Conservation (phyloP, 208 protist genomes). For the Wallacemonas collosoma region DNA sequence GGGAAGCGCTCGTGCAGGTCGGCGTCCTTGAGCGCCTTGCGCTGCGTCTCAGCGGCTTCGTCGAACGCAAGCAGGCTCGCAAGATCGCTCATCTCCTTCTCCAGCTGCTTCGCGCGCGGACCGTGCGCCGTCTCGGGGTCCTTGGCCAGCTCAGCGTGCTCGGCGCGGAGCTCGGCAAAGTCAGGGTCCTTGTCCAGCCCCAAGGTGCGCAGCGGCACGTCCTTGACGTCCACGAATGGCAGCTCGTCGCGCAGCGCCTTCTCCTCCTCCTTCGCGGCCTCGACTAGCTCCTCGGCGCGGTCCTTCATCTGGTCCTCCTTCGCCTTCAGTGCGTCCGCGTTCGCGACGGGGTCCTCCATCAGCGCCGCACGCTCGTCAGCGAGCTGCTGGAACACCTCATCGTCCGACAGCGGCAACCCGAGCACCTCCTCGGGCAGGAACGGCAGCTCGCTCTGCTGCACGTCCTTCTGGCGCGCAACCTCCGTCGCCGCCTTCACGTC, state of each 20-base stretch:
- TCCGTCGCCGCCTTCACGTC: too few relatives aligned
- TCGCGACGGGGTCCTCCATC: too few relatives aligned
- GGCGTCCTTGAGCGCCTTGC: constrained; percentile 30
- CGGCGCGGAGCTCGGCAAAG: constrained; percentile 29
- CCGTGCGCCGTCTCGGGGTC: constrained; percentile 27
- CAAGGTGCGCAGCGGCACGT: constrained; percentile 37
- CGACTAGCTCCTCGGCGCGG: constrained; percentile 26
- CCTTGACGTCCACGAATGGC: constrained; percentile 30
- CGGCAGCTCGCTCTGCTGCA: too few relatives aligned
- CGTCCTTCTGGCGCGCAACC: too few relatives aligned
- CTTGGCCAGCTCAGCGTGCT: constrained; percentile 37
- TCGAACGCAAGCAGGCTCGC: constrained; percentile 39
- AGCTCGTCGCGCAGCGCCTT: constrained; percentile 24
- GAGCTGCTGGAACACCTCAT: too few relatives aligned
- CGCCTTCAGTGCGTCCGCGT: too few relatives aligned
- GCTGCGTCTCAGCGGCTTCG: constrained; percentile 15
- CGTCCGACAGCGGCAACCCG: too few relatives aligned
- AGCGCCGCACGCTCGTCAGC: too few relatives aligned
- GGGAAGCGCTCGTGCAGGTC: constrained; percentile 40
- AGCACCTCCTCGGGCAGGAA: too few relatives aligned
- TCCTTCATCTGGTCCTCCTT: too few relatives aligned
- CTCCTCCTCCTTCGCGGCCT: constrained; percentile 28
- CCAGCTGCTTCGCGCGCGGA: constrained; percentile 34
- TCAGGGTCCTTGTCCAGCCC: constrained; percentile 28
- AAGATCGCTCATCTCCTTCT: constrained; percentile 44